Evolutionary conservation across 2,329 filamentous ascomycete genomes (phyloP), one percentile per base, ranked within the genome.

Genomic region (Aspergillus carbonarius): DNA sequence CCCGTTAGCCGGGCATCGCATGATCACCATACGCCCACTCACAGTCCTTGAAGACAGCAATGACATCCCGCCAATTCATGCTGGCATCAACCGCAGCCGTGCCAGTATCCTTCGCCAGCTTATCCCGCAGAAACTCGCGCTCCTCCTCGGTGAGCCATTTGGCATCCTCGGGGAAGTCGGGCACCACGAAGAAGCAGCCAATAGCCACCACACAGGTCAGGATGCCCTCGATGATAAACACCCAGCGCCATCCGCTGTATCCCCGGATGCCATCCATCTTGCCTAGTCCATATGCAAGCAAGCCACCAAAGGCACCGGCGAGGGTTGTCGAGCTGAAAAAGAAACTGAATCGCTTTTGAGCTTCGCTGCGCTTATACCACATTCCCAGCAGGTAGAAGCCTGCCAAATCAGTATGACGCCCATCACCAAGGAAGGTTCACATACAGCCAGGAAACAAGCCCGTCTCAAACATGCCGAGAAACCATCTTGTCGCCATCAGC

Each of bases 341-440:
- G 78, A 96, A 91, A 3, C 86, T 89, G 76, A 91, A 96, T 23
- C 93, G 86, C 67, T 90, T 90, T 76, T 96, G 92, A 1, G 92
- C 91, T 76, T 97, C 93, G 47, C 81, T 80, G 59, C 93, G 86
- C 57, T 88, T 86, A 68, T 98, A 98, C 92, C 75, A 78, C 87
- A 93, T 93, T 54, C 90, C 86, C 57, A 92, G 87, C 3, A 93
- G 78, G 67, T 92, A 83, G 65, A 78, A 76, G 40, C 72, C 74
- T 76, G 8, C 30, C 27, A 1, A 44, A 34, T 37, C 44, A 37
- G 35, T 32, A 39, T 3, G 4, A 15, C 15, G 5, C 4, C 23
- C 42, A 18, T 5, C 32, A 20, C 8, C 8, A 25, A 4, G 9
- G 0, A 1, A 1, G 6, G 5, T 4, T 15, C 5, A 72, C 74